Base-by-base conservation (phyloP, 805 yeast species). In the Candida nonsorbophila region DNA sequence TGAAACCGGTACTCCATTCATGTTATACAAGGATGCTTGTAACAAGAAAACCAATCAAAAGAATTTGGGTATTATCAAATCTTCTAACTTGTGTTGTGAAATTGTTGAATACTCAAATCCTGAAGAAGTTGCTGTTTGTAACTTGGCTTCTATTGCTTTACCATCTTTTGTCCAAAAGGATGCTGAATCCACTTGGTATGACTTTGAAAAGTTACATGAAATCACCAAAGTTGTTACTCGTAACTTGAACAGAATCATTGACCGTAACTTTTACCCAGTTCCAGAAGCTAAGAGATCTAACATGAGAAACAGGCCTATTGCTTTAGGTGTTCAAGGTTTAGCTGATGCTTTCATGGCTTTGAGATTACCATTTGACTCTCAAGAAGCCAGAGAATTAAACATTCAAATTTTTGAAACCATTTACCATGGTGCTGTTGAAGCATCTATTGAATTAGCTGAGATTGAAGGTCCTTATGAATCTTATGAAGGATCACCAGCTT, bases 1-100 rank as follows among this genome's bases (percentile, higher is more conserved):
- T 27, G 80, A 74, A 54, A 74, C 80, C 19, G 80, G 80, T 49
- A 72, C 77, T 28, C 80, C 80, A 25, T 74, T 73, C 58, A 72
- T 74, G 79, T 58, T 74, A 43, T 74, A 74, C 59, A 74, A 74
- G 53, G 80, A 74, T 55, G 74, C 79, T 9, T 74, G 79, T 55
- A 74, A 74, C 56, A 43, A 53, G 41, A 74, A 74, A 55, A 59
- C 78, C 31, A 74, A 74, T 56, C 80, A 74, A 53, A 66, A 72
- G 66, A 74, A 74, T 52, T 61, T 74, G 51, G 80, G 80, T 45
- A 53, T 65, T 22, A 74, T 74, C 51, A 74, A 74, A 49, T 72
- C 79, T 5, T 74, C 79, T 22, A 74, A 74, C 52, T 68, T 74
- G 54, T 74, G 80, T 51, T 72, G 79, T 51, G 80, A 74, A 55